Evolutionary conservation across 2,329 filamentous ascomycete genomes (phyloP), one percentile per base, ranked within the genome.

Genomic region (Cryphonectria radicalis): DNA sequence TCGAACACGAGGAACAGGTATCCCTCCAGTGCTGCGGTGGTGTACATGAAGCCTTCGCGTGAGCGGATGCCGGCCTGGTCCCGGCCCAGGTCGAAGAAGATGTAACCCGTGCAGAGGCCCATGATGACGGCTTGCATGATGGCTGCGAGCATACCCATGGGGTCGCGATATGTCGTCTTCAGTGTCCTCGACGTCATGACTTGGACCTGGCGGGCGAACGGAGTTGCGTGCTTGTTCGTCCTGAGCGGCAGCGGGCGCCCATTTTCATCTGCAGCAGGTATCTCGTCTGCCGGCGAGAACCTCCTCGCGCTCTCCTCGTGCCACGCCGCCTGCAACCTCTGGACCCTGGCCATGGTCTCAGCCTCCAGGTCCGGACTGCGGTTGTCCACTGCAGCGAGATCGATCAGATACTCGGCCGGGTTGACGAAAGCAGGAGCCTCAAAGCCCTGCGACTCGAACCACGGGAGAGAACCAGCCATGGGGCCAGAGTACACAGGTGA

Each of bases 1-100:
- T 95, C 93, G 73, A 93, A 94, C 17, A 94, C 84, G 14, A 95
- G 83, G 66, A 94, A 90, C 3, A 95, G 84, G 76, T 95, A 95
- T 1, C 92, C 92, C 76, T 95, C 92, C 7, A 95, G 83, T 5
- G 88, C 91, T 8, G 91, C 86, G 0, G 91, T 89, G 1, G 88
- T 93, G 75, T 94, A 95, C 0, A 95, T 80, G 7, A 90, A 91
- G 65, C 91, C 92, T 78, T 94, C 83, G 1, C 92, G 86, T 37
- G 92, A 94, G 35, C 92, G 86, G 64, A 95, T 94, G 0, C 92
- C 92, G 0, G 91, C 84, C 63, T 91, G 87, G 70, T 90, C 91
- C 14, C 88, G 84, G 1, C 88, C 86, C 0, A 94, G 84, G 32
- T 89, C 81, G 74, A 88, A 88, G 77, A 93, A 95, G 43, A 94